These are phyloP conservation scores for Physcomitrellopsis africana DNA, from an alignment of 225 moss, liverwort and hornwort species.

Conservation along the genomic window DNA sequence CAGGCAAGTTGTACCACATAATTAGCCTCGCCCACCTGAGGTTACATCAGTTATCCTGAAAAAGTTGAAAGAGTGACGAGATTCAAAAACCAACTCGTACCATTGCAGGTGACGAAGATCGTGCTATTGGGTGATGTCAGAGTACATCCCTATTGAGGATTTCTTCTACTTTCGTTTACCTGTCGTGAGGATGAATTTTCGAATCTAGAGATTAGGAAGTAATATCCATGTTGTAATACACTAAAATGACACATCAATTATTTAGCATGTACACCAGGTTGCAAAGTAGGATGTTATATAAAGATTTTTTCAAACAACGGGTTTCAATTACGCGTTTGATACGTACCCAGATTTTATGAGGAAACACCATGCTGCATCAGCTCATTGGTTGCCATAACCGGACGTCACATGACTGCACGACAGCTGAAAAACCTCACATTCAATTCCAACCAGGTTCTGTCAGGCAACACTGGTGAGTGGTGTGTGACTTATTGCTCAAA, in stretches of 20 bases:
- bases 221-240: conserved; percentile 28
- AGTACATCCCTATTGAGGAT: conserved; percentile 1
- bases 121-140: no score
- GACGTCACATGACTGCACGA: background rate
- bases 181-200: conserved; percentile 13
- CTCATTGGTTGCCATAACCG: background rate
- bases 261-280: conserved; percentile 16
- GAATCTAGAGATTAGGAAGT: conserved; percentile 23
- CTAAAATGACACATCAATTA: conserved; percentile 10
- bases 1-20: background rate
- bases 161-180: conserved; percentile 19
- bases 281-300: background rate
- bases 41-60: conserved; percentile 4
- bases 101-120: background rate
- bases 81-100: conserved; percentile 11
- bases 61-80: background rate
- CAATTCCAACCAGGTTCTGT: background rate
- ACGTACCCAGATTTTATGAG: background rate
- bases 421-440: background rate
- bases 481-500: no score
- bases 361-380: background rate
- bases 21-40: conserved; percentile 20
- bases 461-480: background rate
- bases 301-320: background rate
- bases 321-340: background rate